These are phyloP conservation scores for Mucor indicus DNA, from an alignment of 371 early-diverging fungal species.

Conservation along the genomic window DNA sequence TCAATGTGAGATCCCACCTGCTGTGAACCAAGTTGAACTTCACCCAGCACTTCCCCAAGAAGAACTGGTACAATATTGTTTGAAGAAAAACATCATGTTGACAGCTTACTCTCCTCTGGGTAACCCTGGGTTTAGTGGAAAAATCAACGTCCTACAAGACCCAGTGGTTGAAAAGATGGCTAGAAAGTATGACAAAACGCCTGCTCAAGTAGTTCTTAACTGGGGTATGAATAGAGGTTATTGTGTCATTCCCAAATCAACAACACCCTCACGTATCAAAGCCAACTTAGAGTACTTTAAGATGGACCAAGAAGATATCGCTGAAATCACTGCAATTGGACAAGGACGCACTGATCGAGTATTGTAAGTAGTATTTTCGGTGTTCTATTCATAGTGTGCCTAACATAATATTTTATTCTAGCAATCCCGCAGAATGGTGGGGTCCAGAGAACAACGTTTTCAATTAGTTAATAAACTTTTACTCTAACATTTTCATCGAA, in stretches of 20 bases:
- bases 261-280: slow-evolving; percentile 42
- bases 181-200: slow-evolving; percentile 62
- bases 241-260: slow-evolving; percentile 61
- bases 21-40: slow-evolving; percentile 62
- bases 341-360: no score
- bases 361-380: no score
- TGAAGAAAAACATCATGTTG: slow-evolving; percentile 33
- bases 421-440: no score
- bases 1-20: slow-evolving; percentile 32
- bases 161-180: no score
- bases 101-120: slow-evolving; percentile 51
- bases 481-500: no score
- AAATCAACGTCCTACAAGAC: slow-evolving; percentile 7
- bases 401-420: no score
- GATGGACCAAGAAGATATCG: no score
- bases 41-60: slow-evolving; percentile 53
- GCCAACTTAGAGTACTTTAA: slow-evolving; percentile 46
- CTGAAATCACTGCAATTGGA: no score
- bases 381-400: no score
- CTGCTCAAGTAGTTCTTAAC: slow-evolving; percentile 72
- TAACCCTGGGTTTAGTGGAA: slow-evolving; percentile 26
- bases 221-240: slow-evolving; percentile 76
- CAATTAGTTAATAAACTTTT: no score
- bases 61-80: slow-evolving; percentile 37
- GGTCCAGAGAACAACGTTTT: no score